Conservation (phyloP, 768 basidiomycete genomes). For the Coprinopsis sp. region DNA sequence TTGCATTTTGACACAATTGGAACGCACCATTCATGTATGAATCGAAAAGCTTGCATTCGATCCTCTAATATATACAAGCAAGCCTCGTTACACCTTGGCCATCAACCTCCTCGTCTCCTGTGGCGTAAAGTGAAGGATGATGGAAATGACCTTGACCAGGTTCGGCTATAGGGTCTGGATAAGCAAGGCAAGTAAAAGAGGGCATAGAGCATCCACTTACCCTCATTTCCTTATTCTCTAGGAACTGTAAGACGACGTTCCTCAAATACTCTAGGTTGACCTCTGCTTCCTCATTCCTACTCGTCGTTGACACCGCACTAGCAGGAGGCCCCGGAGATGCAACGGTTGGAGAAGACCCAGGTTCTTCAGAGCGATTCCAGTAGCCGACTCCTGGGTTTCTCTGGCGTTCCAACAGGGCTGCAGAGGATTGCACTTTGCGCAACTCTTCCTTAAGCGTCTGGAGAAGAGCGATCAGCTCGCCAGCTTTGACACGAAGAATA, state of each 20-base stretch:
- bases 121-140: conserved; percentile 91
- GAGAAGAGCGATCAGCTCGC: conserved; percentile 1
- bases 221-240: conserved; percentile 98
- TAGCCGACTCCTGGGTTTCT: conserved; percentile 94
- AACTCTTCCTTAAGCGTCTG: conserved; percentile 91
- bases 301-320: conserved; percentile 33
- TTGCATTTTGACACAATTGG: too few species aligned
- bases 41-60: too few species aligned
- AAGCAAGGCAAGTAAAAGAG: neutral
- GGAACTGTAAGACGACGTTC: conserved; percentile 94
- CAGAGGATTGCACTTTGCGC: conserved; percentile 92
- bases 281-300: conserved; percentile 69
- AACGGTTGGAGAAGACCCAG: conserved; percentile 34
- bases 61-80: too few species aligned
- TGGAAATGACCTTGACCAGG: conserved; percentile 85
- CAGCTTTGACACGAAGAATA: neutral
- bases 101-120: conserved; percentile 88
- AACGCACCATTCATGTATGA: too few species aligned
- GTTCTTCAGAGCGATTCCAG: conserved; percentile 51
- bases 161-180: conserved; percentile 55
- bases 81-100: conserved; percentile 82
- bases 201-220: conserved; percentile 43
- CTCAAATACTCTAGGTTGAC: conserved; percentile 94
- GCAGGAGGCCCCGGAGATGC: conserved; percentile 22
- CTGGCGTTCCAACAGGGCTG: conserved; percentile 82